Evolutionary conservation across 768 basidiomycete species (phyloP), one percentile per base, ranked within the genome.

Genomic region (Kwoniella botswanensis): DNA sequence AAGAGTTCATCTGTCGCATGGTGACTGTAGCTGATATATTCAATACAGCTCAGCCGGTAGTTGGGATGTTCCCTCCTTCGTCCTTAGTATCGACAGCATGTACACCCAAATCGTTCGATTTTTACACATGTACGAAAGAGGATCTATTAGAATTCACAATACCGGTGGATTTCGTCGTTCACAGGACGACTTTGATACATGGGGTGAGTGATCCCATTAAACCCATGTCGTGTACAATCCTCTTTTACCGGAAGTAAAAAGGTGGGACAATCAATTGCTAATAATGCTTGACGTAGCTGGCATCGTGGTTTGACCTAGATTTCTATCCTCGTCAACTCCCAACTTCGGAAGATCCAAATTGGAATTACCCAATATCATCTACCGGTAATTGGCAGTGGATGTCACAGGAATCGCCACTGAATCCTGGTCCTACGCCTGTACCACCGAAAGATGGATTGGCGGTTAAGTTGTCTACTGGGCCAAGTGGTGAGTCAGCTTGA

Each of bases 281-380:
- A 43, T 55, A 21, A 10, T 67, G 35, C 12, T 53, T 46, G 13
- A 18, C 21, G 9, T 59, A 82, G 82, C 76, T 83, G 21, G 82
- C 81, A 44, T 82, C 81, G 10, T 83, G 82, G 82, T 83, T 83
- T 60, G 82, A 83, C 52, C 74, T 83, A 10, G 77, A 75, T 35
- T 83, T 83, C 61, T 54, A 63, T 11, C 82, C 82, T 41, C 71
- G 74, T 11, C 76, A 73, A 29, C n/a, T 63, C 5, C 60, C 68
- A n/a, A 42, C 63, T 17, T 15, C 53, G 18, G 70, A 69, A 17
- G 74, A 78, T 61, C 68, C 69, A 15, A 62, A 74, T 6, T 83
- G 82, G 82, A 65, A 76, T 46, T 75, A 74, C 55, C 61, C 65
- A 7, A 66, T 77, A n/a, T 74, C 70, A 26, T 53, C 73, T 12